phyloP scores from a whole-genome alignment of 2,329 filamentous ascomycete species.

The Teratosphaeria pseudoeucalypti region DNA sequence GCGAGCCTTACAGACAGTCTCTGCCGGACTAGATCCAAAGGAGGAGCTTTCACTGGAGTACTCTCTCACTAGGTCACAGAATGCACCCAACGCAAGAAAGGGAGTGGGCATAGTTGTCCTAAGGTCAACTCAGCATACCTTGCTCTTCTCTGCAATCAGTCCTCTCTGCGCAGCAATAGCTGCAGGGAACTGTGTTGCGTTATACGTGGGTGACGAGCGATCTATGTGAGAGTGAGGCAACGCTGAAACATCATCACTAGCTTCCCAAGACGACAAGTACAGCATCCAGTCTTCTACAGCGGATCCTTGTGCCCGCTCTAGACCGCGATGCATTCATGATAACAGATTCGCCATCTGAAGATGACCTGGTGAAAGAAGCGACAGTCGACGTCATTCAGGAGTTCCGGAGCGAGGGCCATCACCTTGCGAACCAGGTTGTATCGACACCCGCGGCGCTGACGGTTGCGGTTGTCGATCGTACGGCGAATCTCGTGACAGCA shows the following conservation, averaged over 20 bases:
- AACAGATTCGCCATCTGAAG: constrained; percentile 24
- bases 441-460: constrained; percentile 27
- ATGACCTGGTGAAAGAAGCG: constrained; percentile 15
- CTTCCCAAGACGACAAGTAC: constrained; percentile 32
- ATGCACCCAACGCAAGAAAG: constrained; percentile 26
- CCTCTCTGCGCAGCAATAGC: constrained; percentile 39
- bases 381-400: constrained; percentile 28
- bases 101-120: constrained; percentile 39
- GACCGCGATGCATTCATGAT: constrained; percentile 41
- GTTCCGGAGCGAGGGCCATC: constrained; percentile 5
- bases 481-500: constrained; percentile 43
- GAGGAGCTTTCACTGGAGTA: constrained; percentile 34
- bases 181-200: constrained; percentile 41
- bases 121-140: constrained; percentile 37
- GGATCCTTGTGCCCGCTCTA: constrained; percentile 30
- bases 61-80: constrained; percentile 29
- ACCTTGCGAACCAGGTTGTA: constrained; percentile 23
- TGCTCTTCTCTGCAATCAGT: constrained; percentile 37
- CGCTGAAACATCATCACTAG: constrained; percentile 13
- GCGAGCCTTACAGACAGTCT: constrained; percentile 29
- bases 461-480: constrained; percentile 52
- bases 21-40: constrained; percentile 30
- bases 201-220: constrained; percentile 31
- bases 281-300: constrained; percentile 28
- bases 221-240: neutral